Evolutionary conservation across 176 grass and related monocot species (phyloP), one percentile per base, ranked within the genome.

Genomic region (Melocanna baccifera): DNA sequence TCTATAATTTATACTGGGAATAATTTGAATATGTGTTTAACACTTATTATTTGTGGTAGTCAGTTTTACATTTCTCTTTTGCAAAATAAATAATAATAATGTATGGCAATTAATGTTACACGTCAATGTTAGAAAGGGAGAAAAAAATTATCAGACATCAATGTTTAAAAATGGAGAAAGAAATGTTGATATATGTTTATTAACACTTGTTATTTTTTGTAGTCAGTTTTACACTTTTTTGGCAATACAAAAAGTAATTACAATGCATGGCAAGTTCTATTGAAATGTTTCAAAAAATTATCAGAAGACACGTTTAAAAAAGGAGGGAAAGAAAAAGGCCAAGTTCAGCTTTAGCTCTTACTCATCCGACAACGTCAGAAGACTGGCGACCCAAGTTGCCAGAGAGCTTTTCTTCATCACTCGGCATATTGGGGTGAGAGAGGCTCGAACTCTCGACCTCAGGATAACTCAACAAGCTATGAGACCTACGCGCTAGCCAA

Each of bases 371-470:
- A 64, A 56, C 1, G 47, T 90, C 57, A 82, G 85, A 93, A 19
- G 12, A 15, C 0, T 39, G 62, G 69, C 56, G 79, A 84, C 88
- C 88, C 88, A 90, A 62, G 64, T 37, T 22, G 73, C 56, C 91
- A 88, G 0, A 1, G 53, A 86, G 88, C 91, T 3, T 42, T 82
- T 93, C 88, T 36, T 93, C 88, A 91, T 77, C 29, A 66, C 76
- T 73, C 0, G 3, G 34, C 7, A 13, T 14, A 13, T 12, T 51
- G 20, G 89, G 89, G 89, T 92, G 89, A 89, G 78, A 91, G 91
- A 91, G 87, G 94, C 79, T 91, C 87, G 89, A 92, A 88, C 91
- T 97, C 89, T 86, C 89, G 82, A 92, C 89, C 89, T 91, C 91
- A 84, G 82, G 87, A 91, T 93, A 48, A 87, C 87, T 87, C 84